Evolutionary conservation across 495 filamentous ascomycete genomes (phyloP).

Genomic region (Podospora appendiculata): DNA sequence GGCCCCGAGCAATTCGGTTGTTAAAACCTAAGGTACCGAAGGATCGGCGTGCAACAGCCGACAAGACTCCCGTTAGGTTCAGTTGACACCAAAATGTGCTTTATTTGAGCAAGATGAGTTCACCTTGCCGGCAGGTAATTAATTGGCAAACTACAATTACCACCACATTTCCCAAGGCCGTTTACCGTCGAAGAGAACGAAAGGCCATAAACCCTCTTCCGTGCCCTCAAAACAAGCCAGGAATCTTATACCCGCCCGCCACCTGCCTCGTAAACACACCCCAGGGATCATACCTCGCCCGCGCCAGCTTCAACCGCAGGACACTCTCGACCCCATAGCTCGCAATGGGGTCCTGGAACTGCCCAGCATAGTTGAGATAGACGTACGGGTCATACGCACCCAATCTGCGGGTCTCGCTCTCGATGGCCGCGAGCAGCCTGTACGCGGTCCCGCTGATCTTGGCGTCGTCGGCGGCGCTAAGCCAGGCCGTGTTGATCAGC

Average conservation of each 20-base stretch:
- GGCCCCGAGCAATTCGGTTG: too few species aligned
- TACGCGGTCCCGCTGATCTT: constrained; percentile 1
- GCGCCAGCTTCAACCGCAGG: not conserved
- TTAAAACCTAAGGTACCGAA: too few species aligned
- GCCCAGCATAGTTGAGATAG: constrained; percentile 21
- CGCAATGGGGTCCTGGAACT: constrained; percentile 14
- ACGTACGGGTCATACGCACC: constrained; percentile 7
- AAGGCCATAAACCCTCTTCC: too few species aligned
- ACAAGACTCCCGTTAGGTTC: too few species aligned
- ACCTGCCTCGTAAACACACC: constrained; percentile 13
- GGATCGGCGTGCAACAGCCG: too few species aligned
- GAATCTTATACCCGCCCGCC: constrained; percentile 19
- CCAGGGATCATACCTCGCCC: not conserved
- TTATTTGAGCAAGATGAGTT: too few species aligned
- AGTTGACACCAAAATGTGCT: too few species aligned
- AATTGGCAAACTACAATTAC: too few species aligned
- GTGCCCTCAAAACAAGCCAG: too few species aligned
- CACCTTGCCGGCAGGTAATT: too few species aligned
- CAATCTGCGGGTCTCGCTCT: constrained; percentile 2
- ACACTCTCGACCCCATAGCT: constrained; percentile 17
- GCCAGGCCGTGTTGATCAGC: constrained; percentile 13
- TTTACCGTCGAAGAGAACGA: too few species aligned
- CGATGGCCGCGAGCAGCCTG: constrained; percentile 7
- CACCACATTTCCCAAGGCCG: too few species aligned
- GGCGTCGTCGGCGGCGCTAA: constrained; percentile 8